phyloP scores from a whole-genome alignment of 140 eudicot genomes.

The Oenanthe javanica region DNA sequence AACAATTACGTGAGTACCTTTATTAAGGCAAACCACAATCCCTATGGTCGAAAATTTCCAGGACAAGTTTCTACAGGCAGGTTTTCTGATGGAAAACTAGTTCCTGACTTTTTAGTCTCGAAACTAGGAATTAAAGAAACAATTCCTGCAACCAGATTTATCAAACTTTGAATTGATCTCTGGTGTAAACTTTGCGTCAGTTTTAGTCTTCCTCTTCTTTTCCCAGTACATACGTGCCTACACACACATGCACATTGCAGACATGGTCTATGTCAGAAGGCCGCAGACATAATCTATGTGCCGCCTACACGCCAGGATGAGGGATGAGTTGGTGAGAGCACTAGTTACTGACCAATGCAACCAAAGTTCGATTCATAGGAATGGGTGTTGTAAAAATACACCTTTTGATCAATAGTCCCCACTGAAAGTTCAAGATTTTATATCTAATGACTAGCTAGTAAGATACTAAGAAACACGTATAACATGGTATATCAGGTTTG shows the following conservation, averaged over 20 bases:
- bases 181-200: conserved; percentile 53
- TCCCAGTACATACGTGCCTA: not conserved
- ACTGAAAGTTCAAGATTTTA: not conserved
- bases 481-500: not conserved
- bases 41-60: conserved; percentile 54
- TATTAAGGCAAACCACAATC: conserved; percentile 35
- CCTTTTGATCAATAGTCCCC: too few relatives aligned
- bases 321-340: too few relatives aligned
- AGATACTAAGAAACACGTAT: not conserved
- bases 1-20: conserved; percentile 48
- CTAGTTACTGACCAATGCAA: too few relatives aligned
- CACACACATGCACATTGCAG: not conserved
- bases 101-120: conserved; percentile 50
- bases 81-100: conserved; percentile 61
- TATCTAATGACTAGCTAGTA: not conserved
- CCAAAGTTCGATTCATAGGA: too few relatives aligned
- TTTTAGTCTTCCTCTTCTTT: not conserved
- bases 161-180: conserved; percentile 34
- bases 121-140: conserved; percentile 41
- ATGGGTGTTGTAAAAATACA: too few relatives aligned
- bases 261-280: too few relatives aligned
- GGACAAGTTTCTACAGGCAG: conserved; percentile 52
- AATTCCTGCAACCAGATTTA: conserved; percentile 37
- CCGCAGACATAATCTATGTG: too few relatives aligned
- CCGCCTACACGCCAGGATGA: too few relatives aligned